Evolutionary conservation across 805 yeast genomes (phyloP).

Genomic region (Teunomyces pallodes): DNA sequence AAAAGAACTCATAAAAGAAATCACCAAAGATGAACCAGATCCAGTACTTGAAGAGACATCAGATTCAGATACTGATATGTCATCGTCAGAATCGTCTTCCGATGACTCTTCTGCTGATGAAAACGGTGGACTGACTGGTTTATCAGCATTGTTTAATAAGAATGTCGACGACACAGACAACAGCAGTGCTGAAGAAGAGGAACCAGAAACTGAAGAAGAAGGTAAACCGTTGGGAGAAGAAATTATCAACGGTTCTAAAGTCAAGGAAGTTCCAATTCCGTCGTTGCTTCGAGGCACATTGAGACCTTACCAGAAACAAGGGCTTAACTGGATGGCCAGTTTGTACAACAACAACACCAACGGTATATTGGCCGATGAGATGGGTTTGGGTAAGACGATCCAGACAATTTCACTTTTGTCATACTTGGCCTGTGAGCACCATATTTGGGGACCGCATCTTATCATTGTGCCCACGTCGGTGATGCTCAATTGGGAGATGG

Average conservation of each 20-base stretch:
- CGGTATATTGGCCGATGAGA: slow-evolving; percentile 97
- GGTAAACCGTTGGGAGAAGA: slow-evolving; percentile 23
- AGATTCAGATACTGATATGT: slow-evolving; percentile 13
- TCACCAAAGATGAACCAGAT: slow-evolving; percentile 12
- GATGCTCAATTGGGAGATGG: slow-evolving; percentile 99
- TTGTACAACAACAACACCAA: slow-evolving; percentile 88
- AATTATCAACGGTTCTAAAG: slow-evolving; percentile 41
- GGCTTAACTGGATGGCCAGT: slow-evolving; percentile 95
- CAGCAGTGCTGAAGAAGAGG: slow-evolving; percentile 12
- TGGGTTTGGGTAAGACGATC: slow-evolving; percentile 97
- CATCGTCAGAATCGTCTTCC: neutral
- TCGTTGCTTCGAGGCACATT: slow-evolving; percentile 73
- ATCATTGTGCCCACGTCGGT: slow-evolving; percentile 98
- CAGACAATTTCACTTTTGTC: slow-evolving; percentile 88
- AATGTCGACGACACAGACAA: slow-evolving; percentile 10
- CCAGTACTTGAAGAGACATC: slow-evolving; percentile 18
- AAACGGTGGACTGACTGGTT: neutral
- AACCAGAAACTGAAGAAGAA: slow-evolving; percentile 12
- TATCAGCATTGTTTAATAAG: slow-evolving; percentile 7
- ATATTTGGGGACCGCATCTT: slow-evolving; percentile 96
- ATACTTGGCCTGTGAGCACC: slow-evolving; percentile 89
- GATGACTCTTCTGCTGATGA: neutral
- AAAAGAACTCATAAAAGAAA: slow-evolving; percentile 24
- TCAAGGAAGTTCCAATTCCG: slow-evolving; percentile 73
- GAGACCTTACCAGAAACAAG: slow-evolving; percentile 92